Base-by-base conservation (phyloP, 768 basidiomycete genomes). In the Boletales sp. region DNA sequence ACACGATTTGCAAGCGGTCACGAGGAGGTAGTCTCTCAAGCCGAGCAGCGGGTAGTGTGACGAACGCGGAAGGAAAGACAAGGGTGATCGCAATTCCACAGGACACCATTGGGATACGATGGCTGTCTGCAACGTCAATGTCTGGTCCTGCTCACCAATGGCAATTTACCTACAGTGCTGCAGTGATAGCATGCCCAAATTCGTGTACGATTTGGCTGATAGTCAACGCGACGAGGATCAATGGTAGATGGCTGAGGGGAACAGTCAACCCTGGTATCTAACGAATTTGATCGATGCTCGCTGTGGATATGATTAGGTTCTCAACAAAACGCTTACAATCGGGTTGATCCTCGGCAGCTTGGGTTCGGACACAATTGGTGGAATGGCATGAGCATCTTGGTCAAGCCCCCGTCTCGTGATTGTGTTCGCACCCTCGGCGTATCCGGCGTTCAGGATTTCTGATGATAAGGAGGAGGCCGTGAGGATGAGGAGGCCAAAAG, bases 251-350 rank as follows among this genome's bases (percentile, higher is more conserved):
- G 21, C 70, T 67, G n/a, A 90, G 59, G 1, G 91, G 91, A 2
- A 88, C 80, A 2, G 89, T 94, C 8, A 91, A 53, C 1, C 91
- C 91, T 18, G 92, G 91, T 34, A 94, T 83, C 90, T 92, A 56
- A 15, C 21, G 19, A 35, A 43, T 30, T 25, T 56, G 36, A 51
- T 52, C 41, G 32, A 31, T 21, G 25, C 31, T 34, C 5, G 53
- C 8, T 21, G 10, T 44, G 41, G 25, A 21, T 31, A 19, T 46
- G 11, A 18, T 41, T 40, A 19, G 33, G 44, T 28, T 2, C 17
- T 40, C 2, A 17, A 46, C 3, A 15, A 10, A 50, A 45, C 5
- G 54, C 70, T 64, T 57, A 69, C 73, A 57, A 71, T 69, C 3
- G 65, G 58, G 31, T 43, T 57, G 39, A 68, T 55, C 44, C 54